Conservation (phyloP, 2,329 filamentous ascomycete species). For the Colletotrichum neosansevieriae region DNA sequence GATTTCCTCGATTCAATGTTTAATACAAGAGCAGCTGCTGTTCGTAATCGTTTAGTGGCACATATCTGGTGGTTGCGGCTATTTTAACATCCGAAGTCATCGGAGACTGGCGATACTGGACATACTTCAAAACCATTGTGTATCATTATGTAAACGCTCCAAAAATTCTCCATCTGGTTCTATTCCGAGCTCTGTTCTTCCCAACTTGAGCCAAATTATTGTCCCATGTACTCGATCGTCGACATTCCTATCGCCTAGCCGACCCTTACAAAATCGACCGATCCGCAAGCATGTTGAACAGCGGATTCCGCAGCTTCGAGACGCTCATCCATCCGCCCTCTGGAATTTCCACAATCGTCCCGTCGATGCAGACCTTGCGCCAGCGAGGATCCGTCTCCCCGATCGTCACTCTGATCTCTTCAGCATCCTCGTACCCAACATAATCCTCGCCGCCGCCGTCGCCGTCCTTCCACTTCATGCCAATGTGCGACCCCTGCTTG, state of each 20-base stretch:
- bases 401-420: conserved; percentile 75
- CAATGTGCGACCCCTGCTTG: conserved; percentile 67
- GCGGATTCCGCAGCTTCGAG: conserved; percentile 56
- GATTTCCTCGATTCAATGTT: too few relatives aligned
- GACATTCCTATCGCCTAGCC: background rate
- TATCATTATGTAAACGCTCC: too few relatives aligned
- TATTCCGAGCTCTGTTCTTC: too few relatives aligned
- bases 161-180: too few relatives aligned
- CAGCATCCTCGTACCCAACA: conserved; percentile 79
- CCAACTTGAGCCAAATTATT: too few relatives aligned
- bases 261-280: conserved; percentile 22
- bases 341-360: conserved; percentile 83
- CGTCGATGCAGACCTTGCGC: conserved; percentile 92
- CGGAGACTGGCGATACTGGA: too few relatives aligned
- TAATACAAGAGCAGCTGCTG: too few relatives aligned
- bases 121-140: too few relatives aligned
- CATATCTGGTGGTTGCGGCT: too few relatives aligned
- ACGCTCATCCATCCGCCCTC: conserved; percentile 79
- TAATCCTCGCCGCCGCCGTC: conserved; percentile 58
- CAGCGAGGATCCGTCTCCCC: conserved; percentile 77
- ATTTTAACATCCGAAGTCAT: too few relatives aligned
- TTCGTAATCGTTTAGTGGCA: too few relatives aligned
- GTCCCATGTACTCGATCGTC: background rate
- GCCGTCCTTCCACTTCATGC: conserved; percentile 63
- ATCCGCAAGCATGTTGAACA: conserved; percentile 60